Conservation (phyloP, 345 rosid genomes). For the Corymbia maculata region DNA sequence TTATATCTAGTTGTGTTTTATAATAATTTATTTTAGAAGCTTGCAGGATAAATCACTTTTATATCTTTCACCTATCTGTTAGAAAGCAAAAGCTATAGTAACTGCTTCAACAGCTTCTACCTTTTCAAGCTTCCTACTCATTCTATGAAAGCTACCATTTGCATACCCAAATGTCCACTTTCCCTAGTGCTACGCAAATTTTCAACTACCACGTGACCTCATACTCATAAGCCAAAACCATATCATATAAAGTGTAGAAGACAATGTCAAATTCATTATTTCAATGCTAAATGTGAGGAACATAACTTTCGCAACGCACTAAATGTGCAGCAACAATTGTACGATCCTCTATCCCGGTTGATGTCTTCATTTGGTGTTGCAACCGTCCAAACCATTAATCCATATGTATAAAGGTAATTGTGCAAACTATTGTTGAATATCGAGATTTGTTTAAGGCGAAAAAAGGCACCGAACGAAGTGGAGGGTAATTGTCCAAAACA, state of each 20-base stretch:
- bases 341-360: not conserved
- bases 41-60: not conserved
- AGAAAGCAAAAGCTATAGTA: not conserved
- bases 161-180: not conserved
- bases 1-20: not conserved
- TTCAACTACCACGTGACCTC: not conserved
- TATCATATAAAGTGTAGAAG: not conserved
- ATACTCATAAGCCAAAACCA: not conserved
- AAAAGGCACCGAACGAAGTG: not conserved
- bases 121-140: not conserved
- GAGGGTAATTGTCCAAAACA: not conserved
- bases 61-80: not conserved
- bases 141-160: not conserved
- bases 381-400: fast-evolving
- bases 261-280: not conserved
- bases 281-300: not conserved
- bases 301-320: not conserved
- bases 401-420: not conserved
- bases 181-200: not conserved
- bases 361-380: not conserved
- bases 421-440: not conserved
- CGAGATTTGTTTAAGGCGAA: not conserved
- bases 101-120: not conserved
- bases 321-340: not conserved
- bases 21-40: not conserved